phyloP scores from a whole-genome alignment of 2,329 filamentous ascomycete genomes.

The Aureobasidium sp. region DNA sequence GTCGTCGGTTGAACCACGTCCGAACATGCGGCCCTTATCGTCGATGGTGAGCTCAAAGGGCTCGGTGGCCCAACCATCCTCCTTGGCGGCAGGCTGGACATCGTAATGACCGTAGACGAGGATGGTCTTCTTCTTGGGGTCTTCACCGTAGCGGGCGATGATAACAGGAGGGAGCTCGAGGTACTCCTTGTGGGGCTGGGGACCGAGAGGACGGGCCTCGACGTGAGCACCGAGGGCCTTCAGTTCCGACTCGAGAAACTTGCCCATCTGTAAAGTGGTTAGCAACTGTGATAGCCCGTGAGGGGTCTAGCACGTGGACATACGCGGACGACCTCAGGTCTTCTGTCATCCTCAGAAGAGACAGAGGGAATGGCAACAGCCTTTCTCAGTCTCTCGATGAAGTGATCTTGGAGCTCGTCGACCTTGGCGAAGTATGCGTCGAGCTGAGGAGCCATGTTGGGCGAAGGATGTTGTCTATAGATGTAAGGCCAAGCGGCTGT shows the following conservation, averaged over 20 bases:
- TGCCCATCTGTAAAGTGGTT: slow-evolving; percentile 61
- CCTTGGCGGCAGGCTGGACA: slow-evolving; percentile 87
- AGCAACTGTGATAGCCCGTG: not conserved
- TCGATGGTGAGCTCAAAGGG: slow-evolving; percentile 85
- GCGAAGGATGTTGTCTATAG: slow-evolving; percentile 31
- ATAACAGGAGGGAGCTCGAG: slow-evolving; percentile 90
- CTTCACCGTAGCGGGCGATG: slow-evolving; percentile 83
- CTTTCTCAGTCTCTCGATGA: slow-evolving; percentile 83
- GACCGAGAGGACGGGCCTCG: slow-evolving; percentile 77
- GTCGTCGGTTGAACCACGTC: slow-evolving; percentile 91
- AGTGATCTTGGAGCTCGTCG: slow-evolving; percentile 67
- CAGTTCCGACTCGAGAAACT: slow-evolving; percentile 80
- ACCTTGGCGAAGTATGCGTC: slow-evolving; percentile 92
- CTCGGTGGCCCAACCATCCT: slow-evolving; percentile 92
- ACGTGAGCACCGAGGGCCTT: slow-evolving; percentile 77
- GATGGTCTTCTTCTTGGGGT: slow-evolving; percentile 88
- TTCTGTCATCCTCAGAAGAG: slow-evolving; percentile 81
- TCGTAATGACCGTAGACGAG: slow-evolving; percentile 98
- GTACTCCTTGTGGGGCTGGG: slow-evolving; percentile 84
- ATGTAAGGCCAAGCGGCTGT: slow-evolving; percentile 26
- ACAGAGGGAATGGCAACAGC: slow-evolving; percentile 95
- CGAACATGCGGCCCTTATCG: slow-evolving; percentile 90
- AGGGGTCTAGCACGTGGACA: slow-evolving; percentile 17
- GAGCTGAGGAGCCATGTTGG: slow-evolving; percentile 75
- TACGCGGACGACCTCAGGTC: slow-evolving; percentile 81